Conservation (phyloP, 116 monocot species). For the Trichopus zeylanicus region DNA sequence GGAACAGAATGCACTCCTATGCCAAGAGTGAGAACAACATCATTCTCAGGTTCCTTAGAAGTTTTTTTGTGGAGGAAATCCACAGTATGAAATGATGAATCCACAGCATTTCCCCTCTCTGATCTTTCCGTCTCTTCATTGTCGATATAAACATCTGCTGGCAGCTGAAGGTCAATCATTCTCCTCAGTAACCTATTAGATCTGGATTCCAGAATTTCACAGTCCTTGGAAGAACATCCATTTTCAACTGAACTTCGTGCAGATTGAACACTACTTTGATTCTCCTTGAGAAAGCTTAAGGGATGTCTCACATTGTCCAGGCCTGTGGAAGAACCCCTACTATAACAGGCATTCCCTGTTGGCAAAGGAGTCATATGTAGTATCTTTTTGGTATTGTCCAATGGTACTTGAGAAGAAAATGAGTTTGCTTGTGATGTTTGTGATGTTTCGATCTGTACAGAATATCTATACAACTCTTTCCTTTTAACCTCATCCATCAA, state of each 20-base stretch:
- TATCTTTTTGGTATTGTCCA: constrained; percentile 10
- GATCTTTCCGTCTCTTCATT: constrained; percentile 23
- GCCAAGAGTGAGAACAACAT: constrained; percentile 26
- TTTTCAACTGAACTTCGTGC: constrained; percentile 13
- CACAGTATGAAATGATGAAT: constrained; percentile 10
- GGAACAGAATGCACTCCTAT: constrained; percentile 6
- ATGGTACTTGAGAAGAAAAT: constrained; percentile 27
- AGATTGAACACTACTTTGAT: constrained; percentile 12
- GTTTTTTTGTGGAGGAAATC: constrained; percentile 7
- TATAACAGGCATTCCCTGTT: constrained; percentile 1
- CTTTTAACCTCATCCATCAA: constrained; percentile 65
- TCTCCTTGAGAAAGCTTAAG: constrained; percentile 20
- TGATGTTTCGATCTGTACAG: background rate
- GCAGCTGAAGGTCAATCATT: constrained; percentile 63
- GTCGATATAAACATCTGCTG: constrained; percentile 46
- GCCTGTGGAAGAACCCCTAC: constrained; percentile 4
- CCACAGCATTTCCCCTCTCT: constrained; percentile 9
- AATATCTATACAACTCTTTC: constrained; percentile 19
- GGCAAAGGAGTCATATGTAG: constrained; percentile 11
- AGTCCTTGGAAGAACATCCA: constrained; percentile 2
- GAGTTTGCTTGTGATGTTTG: constrained; percentile 25
- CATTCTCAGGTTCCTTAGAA: constrained; percentile 12
- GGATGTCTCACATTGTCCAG: constrained; percentile 1
- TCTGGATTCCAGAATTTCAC: constrained; percentile 6
- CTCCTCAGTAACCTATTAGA: constrained; percentile 10